Base-by-base conservation (phyloP, 768 basidiomycete species). In the Podaxis carcinomalis region DNA sequence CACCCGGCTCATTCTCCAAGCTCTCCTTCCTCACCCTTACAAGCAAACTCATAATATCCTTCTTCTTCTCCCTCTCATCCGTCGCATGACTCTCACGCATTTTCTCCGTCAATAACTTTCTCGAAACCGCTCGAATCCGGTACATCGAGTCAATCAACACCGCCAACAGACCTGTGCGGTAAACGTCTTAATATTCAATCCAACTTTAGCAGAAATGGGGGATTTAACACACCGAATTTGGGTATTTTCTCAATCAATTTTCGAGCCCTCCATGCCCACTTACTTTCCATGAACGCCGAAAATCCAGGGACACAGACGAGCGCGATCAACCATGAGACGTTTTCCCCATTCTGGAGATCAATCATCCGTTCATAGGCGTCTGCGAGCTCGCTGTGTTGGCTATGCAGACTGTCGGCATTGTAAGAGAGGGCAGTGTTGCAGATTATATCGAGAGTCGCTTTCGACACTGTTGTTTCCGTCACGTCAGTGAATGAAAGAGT, bases 371-470 rank as follows among this genome's bases (percentile, higher is more conserved):
- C 78, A 59, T 80, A 83, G 5, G 81, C 80, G 42, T 75, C 71
- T 10, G 80, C 77, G 19, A 83, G 73, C 58, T 79, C 79, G 57
- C 80, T 80, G 57, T 78, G 67, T 1, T 80, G 78, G 61, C 80
- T 71, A 64, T 74, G 75, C 10, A 83, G 68, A 2, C 77, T 77
- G 61, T 82, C 76, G 4, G 80, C 63, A 36, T 72, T 67, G 66
- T 83, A 83, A 9, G 78, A 79, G 56, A 83, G 81, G 0, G 79
- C 80, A 13, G 82, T 79, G 4, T 73, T 72, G 67, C 80, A 82
- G 44, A 83, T 82, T 57, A 83, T 80, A 62, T 83, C 82, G 6
- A 84, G 73, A 0, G 82, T 82, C 0, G 76, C 78, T 69, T 80
- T 82, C 64, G 77, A 78, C 75, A 81, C 80, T 82, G 52, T 4